Evolutionary conservation across 2,329 filamentous ascomycete species (phyloP).

Genomic region (Lachnellula cervina): DNA sequence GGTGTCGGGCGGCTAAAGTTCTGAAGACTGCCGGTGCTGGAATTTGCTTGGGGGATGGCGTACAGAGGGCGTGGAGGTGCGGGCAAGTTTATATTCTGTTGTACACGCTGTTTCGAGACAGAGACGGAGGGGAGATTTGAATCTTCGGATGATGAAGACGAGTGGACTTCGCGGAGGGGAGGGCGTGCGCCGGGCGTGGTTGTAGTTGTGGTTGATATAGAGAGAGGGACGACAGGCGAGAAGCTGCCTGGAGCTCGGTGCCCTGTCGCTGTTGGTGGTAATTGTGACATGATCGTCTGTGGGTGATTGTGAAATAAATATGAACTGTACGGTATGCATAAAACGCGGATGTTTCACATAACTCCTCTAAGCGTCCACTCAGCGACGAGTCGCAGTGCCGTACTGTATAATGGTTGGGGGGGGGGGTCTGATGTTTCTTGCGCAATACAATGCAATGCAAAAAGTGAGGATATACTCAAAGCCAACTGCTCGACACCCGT

Average conservation of each 20-base stretch:
- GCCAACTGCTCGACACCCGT: not conserved
- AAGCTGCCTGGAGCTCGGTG: conserved; percentile 31
- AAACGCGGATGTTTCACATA: too few relatives aligned
- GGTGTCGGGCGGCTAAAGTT: conserved; percentile 54
- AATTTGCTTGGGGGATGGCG: conserved; percentile 44
- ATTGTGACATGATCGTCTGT: conserved; percentile 20
- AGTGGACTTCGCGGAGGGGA: conserved; percentile 39
- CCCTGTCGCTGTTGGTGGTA: conserved; percentile 11
- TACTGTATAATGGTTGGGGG: too few relatives aligned
- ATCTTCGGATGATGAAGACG: conserved; percentile 43
- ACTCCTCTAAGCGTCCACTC: too few relatives aligned
- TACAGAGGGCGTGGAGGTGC: conserved; percentile 44
- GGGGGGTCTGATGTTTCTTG: too few relatives aligned
- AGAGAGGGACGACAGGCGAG: conserved; percentile 31
- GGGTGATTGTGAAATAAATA: not conserved
- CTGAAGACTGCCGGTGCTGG: conserved; percentile 42
- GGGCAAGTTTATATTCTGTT: conserved; percentile 28
- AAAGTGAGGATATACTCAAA: not conserved
- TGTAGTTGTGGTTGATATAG: conserved; percentile 15
- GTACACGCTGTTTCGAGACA: conserved; percentile 43
- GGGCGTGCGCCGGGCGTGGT: conserved; percentile 31
- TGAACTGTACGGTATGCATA: too few relatives aligned
- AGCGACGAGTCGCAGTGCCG: too few relatives aligned
- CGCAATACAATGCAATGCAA: too few relatives aligned
- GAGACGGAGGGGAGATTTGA: conserved; percentile 39